phyloP scores from a whole-genome alignment of 441 rosid genomes.

The Manihot esculenta region DNA sequence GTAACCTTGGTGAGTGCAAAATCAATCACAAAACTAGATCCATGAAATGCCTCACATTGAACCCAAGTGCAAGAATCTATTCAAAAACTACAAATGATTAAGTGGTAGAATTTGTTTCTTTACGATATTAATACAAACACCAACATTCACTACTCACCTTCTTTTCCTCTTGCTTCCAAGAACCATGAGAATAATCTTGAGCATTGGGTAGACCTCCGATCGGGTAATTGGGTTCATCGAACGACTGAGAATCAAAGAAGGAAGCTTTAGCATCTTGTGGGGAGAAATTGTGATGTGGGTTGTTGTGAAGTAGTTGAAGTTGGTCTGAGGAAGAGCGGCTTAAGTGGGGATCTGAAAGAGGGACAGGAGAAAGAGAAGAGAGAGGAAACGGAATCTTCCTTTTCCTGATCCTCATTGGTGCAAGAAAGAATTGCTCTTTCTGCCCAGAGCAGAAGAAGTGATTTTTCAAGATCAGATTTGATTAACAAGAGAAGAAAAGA shows the following conservation, averaged over 20 bases:
- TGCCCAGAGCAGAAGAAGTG: not conserved
- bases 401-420: constrained; percentile 90
- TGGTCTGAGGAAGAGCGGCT: constrained; percentile 46
- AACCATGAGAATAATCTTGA: constrained; percentile 5
- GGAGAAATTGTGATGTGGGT: constrained; percentile 11
- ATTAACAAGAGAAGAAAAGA: not conserved
- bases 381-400: constrained; percentile 69
- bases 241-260: constrained; percentile 28
- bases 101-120: too few relatives aligned
- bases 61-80: constrained; percentile 32
- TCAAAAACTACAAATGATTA: not conserved
- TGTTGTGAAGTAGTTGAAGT: constrained; percentile 24
- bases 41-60: constrained; percentile 17
- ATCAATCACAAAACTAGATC: constrained; percentile 14
- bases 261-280: constrained; percentile 19
- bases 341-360: constrained; percentile 73
- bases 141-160: constrained; percentile 15
- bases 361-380: constrained; percentile 69
- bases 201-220: constrained; percentile 21
- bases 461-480: constrained; percentile 1
- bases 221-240: constrained; percentile 36
- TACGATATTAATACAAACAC: not conserved
- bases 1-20: constrained; percentile 31
- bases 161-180: constrained; percentile 2
- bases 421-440: constrained; percentile 6